Evolutionary conservation across 805 yeast species (phyloP).

Genomic region (Wickerhamomyces ciferrii): DNA sequence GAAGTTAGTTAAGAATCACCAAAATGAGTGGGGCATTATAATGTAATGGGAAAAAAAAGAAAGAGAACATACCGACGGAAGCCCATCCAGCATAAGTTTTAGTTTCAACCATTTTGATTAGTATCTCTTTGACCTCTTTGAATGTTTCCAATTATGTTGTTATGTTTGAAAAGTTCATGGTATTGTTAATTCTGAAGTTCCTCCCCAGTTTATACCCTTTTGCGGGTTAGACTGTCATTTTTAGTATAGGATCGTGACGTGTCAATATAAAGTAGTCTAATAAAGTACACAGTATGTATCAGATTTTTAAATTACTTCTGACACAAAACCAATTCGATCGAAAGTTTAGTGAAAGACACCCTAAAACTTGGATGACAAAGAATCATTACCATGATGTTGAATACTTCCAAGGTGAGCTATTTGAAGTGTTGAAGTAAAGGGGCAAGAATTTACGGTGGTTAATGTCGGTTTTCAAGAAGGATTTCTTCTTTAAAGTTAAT

Average conservation of each 20-base stretch:
- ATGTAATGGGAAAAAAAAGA: neutral
- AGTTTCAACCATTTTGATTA: slow-evolving; percentile 13
- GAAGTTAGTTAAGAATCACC: too few species aligned
- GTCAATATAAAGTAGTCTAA: neutral
- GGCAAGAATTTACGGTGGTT: neutral
- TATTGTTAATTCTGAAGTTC: too few species aligned
- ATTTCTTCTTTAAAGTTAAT: slow-evolving; percentile 20
- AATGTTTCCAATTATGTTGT: too few species aligned
- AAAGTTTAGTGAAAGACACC: neutral
- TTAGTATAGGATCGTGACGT: neutral
- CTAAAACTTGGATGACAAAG: too few species aligned
- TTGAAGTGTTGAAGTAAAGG: too few species aligned
- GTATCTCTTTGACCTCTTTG: neutral
- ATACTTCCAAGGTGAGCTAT: too few species aligned
- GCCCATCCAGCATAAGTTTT: slow-evolving; percentile 32
- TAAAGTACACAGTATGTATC: too few species aligned
- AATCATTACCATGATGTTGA: too few species aligned
- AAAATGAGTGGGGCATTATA: neutral
- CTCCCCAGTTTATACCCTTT: neutral
- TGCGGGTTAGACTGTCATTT: neutral
- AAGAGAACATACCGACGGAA: slow-evolving; percentile 29
- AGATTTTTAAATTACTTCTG: too few species aligned
- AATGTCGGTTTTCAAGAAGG: slow-evolving; percentile 9
- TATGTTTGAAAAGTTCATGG: neutral
- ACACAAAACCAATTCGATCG: neutral